phyloP scores from a whole-genome alignment of 331 rosid species.

The Malus hybrid region DNA sequence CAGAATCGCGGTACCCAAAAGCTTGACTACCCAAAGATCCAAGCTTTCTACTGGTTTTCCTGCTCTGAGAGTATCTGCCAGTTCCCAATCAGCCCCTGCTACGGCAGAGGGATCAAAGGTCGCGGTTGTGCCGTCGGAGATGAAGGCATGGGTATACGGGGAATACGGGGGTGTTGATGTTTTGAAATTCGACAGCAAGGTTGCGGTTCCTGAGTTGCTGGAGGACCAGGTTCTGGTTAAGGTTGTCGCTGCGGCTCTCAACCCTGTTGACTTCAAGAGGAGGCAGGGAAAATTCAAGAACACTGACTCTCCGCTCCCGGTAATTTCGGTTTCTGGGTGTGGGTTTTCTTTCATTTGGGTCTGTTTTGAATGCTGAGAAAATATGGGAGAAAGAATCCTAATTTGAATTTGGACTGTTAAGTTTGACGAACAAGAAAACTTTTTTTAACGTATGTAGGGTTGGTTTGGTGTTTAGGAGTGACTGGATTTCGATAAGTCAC shows the following conservation, averaged over 20 bases:
- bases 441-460: too few relatives aligned
- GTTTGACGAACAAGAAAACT: background rate
- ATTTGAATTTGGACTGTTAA: background rate
- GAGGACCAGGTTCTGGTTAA: conserved; percentile 77
- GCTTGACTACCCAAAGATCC: background rate
- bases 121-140: conserved; percentile 41
- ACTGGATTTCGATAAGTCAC: too few relatives aligned
- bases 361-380: conserved; percentile 5
- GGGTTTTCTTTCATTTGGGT: background rate
- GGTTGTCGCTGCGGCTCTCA: conserved; percentile 82
- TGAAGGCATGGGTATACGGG: conserved; percentile 93
- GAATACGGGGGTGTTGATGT: conserved; percentile 80
- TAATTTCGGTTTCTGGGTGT: background rate
- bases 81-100: conserved; percentile 53
- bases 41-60: background rate
- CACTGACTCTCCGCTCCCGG: conserved; percentile 94
- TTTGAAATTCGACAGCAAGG: conserved; percentile 52
- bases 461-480: too few relatives aligned
- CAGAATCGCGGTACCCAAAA: background rate
- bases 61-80: conserved; percentile 38
- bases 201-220: conserved; percentile 59
- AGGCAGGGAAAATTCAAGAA: conserved; percentile 81
- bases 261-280: conserved; percentile 85
- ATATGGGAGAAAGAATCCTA: background rate
- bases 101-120: conserved; percentile 39